phyloP scores from a whole-genome alignment of 306 rosid genomes.

The Cucumis melo region DNA sequence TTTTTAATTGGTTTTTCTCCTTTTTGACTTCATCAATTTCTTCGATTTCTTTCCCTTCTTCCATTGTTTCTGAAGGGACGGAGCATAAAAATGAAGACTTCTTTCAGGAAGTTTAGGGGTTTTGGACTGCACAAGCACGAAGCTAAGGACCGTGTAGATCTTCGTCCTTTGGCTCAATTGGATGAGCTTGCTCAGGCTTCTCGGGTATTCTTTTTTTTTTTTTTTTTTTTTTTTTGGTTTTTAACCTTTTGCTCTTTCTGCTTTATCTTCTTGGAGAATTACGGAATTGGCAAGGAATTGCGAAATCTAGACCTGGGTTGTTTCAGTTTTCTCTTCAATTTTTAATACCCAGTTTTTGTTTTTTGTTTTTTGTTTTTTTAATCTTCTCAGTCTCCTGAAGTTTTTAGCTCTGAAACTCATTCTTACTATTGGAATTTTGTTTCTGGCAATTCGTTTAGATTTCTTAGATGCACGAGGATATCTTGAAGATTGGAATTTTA shows the following conservation, averaged over 20 bases:
- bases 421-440: background rate
- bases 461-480: background rate
- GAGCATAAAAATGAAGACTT: conserved; percentile 42
- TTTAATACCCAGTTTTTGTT: background rate
- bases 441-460: background rate
- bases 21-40: background rate
- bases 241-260: background rate
- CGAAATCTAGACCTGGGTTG: background rate
- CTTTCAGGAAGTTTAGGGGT: conserved; percentile 70
- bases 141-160: conserved; percentile 25
- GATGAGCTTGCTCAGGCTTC: conserved; percentile 94
- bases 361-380: background rate
- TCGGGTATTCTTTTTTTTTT: conserved; percentile 19
- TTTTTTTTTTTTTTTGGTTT: background rate
- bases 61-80: background rate
- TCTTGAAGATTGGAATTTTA: background rate
- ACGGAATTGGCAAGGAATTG: background rate
- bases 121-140: conserved; percentile 57
- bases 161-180: conserved; percentile 43
- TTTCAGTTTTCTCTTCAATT: background rate
- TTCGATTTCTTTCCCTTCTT: background rate
- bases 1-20: background rate
- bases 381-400: background rate
- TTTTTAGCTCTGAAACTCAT: background rate
- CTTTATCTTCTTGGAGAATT: background rate